Percentiles rank a stretch among this genome's conserved stretches.
Evolutionary conservation across 1,284 basidiomycete species (phyloP).

Genomic region (Boletus mariae): DNA sequence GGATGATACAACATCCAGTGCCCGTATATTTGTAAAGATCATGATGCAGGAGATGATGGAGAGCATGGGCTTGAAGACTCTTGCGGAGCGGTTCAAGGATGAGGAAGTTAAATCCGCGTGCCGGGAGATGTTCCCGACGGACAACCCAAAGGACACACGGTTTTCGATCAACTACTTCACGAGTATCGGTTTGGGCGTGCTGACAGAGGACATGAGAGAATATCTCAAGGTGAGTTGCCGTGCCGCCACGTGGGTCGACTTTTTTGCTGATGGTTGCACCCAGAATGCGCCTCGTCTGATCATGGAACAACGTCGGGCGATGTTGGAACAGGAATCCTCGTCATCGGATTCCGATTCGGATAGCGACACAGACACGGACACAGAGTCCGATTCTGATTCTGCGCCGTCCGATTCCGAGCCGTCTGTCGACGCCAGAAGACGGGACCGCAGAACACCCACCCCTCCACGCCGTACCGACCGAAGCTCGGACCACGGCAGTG

Average conservation of each 20-base stretch:
- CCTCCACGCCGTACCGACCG: conserved; percentile 34
- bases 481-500: conserved; percentile 15
- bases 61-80: conserved; percentile 81
- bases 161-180: conserved; percentile 99
- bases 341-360: conserved; percentile 51
- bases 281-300: conserved; percentile 89
- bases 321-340: conserved; percentile 71
- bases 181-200: conserved; percentile 83
- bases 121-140: conserved; percentile 89
- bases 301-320: conserved; percentile 87
- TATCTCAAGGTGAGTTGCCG: conserved; percentile 73
- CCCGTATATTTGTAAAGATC: conserved; percentile 98
- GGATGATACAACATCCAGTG: conserved; percentile 94
- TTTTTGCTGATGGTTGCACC: conserved; percentile 4
- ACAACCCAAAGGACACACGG: conserved; percentile 94
- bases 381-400: conserved; percentile 44
- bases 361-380: conserved; percentile 35
- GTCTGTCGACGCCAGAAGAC: conserved; percentile 37
- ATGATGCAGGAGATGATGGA: conserved; percentile 94
- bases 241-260: neutral
- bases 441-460: conserved; percentile 32
- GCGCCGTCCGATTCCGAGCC: conserved; percentile 35
- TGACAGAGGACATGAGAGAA: conserved; percentile 97
- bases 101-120: conserved; percentile 76
- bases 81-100: conserved; percentile 86